These are phyloP conservation scores for Candida loeiensis DNA, from an alignment of 805 yeast species.

Conservation along the genomic window DNA sequence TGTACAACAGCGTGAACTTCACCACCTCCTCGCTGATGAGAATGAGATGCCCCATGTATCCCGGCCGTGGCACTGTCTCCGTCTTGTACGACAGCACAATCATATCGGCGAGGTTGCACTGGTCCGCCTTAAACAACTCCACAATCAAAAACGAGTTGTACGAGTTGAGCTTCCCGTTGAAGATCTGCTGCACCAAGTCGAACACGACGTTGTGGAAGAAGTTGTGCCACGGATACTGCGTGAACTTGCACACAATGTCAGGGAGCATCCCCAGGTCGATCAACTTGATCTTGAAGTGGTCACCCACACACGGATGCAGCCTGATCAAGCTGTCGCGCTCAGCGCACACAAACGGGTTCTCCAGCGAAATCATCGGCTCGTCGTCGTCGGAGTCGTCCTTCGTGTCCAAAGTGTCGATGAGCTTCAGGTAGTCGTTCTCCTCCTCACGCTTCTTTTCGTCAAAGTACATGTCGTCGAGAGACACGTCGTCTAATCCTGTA, in stretches of 20 bases:
- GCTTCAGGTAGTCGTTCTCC: conserved; percentile 15
- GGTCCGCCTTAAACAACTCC: conserved; percentile 21
- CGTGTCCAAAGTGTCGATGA: conserved; percentile 23
- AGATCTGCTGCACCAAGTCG: conserved; percentile 91
- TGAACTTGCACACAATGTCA: conserved; percentile 69
- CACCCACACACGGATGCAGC: conserved; percentile 74
- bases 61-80: conserved; percentile 58
- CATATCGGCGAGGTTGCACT: conserved; percentile 40
- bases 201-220: conserved; percentile 96
- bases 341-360: conserved; percentile 40
- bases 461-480: conserved; percentile 33
- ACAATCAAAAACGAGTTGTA: conserved; percentile 58
- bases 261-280: conserved; percentile 69
- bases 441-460: conserved; percentile 17
- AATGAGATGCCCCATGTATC: conserved; percentile 96
- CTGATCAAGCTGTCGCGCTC: conserved; percentile 38
- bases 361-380: conserved; percentile 42
- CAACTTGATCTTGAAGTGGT: conserved; percentile 75
- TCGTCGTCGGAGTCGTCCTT: conserved; percentile 43
- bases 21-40: conserved; percentile 94
- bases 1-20: conserved; percentile 66
- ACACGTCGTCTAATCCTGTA: conserved; percentile 34
- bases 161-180: conserved; percentile 88
- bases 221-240: conserved; percentile 93
- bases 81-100: conserved; percentile 43